Percentiles rank a stretch among this genome's conserved stretches.
These are phyloP conservation scores for Brassica carinata DNA, from an alignment of 345 rosid species.

Conservation along the genomic window DNA sequence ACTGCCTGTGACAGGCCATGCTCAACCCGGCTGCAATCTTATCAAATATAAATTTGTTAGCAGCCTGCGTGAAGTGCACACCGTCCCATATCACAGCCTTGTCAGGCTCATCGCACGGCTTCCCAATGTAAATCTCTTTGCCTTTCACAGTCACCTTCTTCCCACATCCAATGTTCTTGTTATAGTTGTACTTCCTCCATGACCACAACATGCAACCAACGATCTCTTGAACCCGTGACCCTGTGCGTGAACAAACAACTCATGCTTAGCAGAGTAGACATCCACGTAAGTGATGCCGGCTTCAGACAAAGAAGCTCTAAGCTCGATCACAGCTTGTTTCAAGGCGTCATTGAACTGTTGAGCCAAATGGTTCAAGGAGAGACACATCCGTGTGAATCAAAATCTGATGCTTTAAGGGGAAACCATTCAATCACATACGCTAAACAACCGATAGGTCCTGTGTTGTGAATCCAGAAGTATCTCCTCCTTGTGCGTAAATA, in stretches of 20 bases:
- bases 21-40: constrained; percentile 19
- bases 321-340: constrained; percentile 46
- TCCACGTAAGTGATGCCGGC: constrained; percentile 65
- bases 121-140: constrained; percentile 54
- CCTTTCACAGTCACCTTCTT: constrained; percentile 45
- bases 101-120: constrained; percentile 43
- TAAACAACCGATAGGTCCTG: constrained; percentile 74
- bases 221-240: constrained; percentile 62
- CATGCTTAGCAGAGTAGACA: constrained; percentile 57
- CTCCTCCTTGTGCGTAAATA: constrained; percentile 63
- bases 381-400: constrained; percentile 66
- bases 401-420: constrained; percentile 45
- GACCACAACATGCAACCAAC: constrained; percentile 70
- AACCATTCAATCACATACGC: constrained; percentile 58
- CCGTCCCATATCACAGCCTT: constrained; percentile 44
- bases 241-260: constrained; percentile 48
- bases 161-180: constrained; percentile 57
- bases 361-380: constrained; percentile 59
- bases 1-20: constrained; percentile 35
- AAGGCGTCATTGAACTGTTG: constrained; percentile 53
- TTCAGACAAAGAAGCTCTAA: constrained; percentile 47
- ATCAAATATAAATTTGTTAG: constrained; percentile 39
- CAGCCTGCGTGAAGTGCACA: constrained; percentile 44
- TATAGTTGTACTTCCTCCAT: constrained; percentile 75
- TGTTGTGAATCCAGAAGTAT: constrained; percentile 73